Conservation (phyloP, 2,329 filamentous ascomycete genomes). For the Drechslera avenae region DNA sequence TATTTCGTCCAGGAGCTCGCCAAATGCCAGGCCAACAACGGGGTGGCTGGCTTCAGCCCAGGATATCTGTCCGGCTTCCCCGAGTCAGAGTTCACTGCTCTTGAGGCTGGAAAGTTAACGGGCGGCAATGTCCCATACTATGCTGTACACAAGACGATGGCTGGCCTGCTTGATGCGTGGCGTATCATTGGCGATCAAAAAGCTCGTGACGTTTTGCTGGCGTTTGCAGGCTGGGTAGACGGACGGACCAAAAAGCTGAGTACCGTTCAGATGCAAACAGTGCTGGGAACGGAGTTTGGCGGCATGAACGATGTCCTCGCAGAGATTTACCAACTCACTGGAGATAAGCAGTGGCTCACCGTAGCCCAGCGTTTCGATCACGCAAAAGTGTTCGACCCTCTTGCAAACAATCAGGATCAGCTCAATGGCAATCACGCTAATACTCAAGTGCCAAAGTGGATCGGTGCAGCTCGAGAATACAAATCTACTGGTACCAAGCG, state of each 20-base stretch:
- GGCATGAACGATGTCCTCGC: slow-evolving; percentile 61
- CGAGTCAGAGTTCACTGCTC: slow-evolving; percentile 55
- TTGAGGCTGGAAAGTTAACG: slow-evolving; percentile 53
- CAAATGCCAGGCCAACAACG: slow-evolving; percentile 60
- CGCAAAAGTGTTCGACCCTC: slow-evolving; percentile 53
- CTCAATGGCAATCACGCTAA: slow-evolving; percentile 59
- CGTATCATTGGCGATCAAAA: slow-evolving; percentile 51
- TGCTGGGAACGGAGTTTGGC: slow-evolving; percentile 58
- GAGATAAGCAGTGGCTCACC: slow-evolving; percentile 54
- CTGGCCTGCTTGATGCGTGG: slow-evolving; percentile 59
- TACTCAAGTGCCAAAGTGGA: slow-evolving; percentile 61
- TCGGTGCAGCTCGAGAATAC: slow-evolving; percentile 57
- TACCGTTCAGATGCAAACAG: slow-evolving; percentile 54
- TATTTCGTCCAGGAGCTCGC: slow-evolving; percentile 55
- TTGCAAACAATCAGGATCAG: slow-evolving; percentile 53
- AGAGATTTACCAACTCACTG: slow-evolving; percentile 55
- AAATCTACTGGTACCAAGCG: slow-evolving; percentile 53
- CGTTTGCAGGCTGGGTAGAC: slow-evolving; percentile 57
- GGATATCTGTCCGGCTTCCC: slow-evolving; percentile 61
- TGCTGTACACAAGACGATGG: slow-evolving; percentile 60
- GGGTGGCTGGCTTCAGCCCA: slow-evolving; percentile 49
- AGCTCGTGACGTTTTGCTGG: slow-evolving; percentile 53
- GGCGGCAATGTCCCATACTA: slow-evolving; percentile 62
- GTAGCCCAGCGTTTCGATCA: slow-evolving; percentile 59
- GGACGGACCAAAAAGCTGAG: slow-evolving; percentile 52